A percentile compares a stretch with the other conserved stretches of the same genome.
phyloP scores from a whole-genome alignment of 2,329 filamentous ascomycete genomes.

The Aureobasidium pullulans region DNA sequence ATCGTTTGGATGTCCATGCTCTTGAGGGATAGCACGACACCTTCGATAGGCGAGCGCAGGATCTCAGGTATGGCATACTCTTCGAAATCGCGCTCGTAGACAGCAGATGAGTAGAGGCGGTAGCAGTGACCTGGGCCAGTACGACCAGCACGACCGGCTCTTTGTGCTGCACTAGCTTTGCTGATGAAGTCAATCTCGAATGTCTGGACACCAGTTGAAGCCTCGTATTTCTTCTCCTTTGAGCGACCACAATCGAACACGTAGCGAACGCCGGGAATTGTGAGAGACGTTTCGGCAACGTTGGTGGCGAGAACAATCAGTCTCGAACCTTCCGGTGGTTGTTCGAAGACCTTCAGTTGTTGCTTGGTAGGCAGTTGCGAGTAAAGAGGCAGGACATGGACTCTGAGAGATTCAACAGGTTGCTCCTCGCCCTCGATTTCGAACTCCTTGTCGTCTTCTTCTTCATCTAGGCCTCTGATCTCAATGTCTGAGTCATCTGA shows the following conservation, averaged over 20 bases:
- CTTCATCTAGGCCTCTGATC: slow-evolving; percentile 52
- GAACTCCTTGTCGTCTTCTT: slow-evolving; percentile 51
- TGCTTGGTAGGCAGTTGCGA: slow-evolving; percentile 85
- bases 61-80: slow-evolving; percentile 86
- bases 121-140: slow-evolving; percentile 96
- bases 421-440: slow-evolving; percentile 39
- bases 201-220: slow-evolving; percentile 84
- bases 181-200: slow-evolving; percentile 96
- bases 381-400: slow-evolving; percentile 89
- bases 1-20: slow-evolving; percentile 87
- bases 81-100: slow-evolving; percentile 83
- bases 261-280: slow-evolving; percentile 89
- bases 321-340: slow-evolving; percentile 67
- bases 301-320: slow-evolving; percentile 91
- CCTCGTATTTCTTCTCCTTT: slow-evolving; percentile 86
- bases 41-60: slow-evolving; percentile 83
- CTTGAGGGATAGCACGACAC: slow-evolving; percentile 83
- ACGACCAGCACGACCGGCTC: slow-evolving; percentile 87
- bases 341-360: slow-evolving; percentile 83
- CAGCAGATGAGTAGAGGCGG: slow-evolving; percentile 84
- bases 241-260: slow-evolving; percentile 91
- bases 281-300: slow-evolving; percentile 93
- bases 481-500: slow-evolving; percentile 46
- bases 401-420: slow-evolving; percentile 55
- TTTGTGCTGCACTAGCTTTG: slow-evolving; percentile 89